phyloP scores from a whole-genome alignment of 202 grass and related monocot species.

The Carex arenaria region DNA sequence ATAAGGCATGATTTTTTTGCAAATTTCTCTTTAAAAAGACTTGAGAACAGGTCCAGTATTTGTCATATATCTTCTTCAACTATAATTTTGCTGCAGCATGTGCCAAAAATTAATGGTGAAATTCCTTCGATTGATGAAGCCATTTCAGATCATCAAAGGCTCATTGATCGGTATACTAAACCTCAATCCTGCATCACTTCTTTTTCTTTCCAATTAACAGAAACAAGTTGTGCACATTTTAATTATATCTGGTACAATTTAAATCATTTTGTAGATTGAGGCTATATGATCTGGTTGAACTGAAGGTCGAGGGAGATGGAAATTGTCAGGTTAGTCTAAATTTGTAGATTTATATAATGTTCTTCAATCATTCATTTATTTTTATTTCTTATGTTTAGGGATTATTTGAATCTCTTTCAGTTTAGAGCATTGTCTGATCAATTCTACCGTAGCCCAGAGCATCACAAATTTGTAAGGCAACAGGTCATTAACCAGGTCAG shows the following conservation, averaged over 20 bases:
- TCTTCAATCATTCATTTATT: neutral
- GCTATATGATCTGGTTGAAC: constrained; percentile 62
- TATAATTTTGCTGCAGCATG: constrained; percentile 45
- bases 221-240: neutral
- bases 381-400: constrained; percentile 1
- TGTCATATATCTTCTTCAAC: neutral
- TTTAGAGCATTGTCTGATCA: constrained; percentile 65
- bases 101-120: constrained; percentile 73
- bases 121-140: constrained; percentile 68
- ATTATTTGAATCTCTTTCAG: constrained; percentile 30
- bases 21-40: neutral
- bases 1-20: neutral
- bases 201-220: constrained; percentile 4
- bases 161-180: constrained; percentile 44
- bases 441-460: constrained; percentile 58
- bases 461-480: constrained; percentile 64
- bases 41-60: neutral
- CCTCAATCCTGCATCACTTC: constrained; percentile 1
- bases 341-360: constrained; percentile 5
- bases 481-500: constrained; percentile 40
- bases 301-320: constrained; percentile 66
- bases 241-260: neutral
- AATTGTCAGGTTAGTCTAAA: constrained; percentile 59
- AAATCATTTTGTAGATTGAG: constrained; percentile 37
- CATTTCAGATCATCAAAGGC: constrained; percentile 61